Conservation (phyloP, 345 rosid genomes). For the Nephelium lappaceum region DNA sequence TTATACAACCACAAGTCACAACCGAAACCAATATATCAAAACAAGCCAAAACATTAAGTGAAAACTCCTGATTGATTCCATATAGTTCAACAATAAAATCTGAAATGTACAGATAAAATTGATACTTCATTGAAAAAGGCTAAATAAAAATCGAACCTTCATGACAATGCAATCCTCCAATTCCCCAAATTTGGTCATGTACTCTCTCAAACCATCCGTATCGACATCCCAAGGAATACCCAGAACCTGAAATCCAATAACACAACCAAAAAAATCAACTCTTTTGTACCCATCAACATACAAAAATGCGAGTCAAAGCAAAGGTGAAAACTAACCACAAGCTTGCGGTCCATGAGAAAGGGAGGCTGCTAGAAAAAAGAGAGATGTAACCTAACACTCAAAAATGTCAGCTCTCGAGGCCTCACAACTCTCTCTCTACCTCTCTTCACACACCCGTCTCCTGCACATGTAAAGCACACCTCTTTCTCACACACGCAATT, state of each 20-base stretch:
- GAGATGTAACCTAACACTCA: slow-evolving; percentile 54
- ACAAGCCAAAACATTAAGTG: background rate
- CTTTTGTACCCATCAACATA: background rate
- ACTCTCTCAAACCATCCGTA: slow-evolving; percentile 86
- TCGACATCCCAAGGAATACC: slow-evolving; percentile 98
- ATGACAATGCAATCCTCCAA: slow-evolving; percentile 97
- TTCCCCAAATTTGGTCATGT: slow-evolving; percentile 92
- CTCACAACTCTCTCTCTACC: slow-evolving; percentile 48
- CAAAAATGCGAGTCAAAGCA: background rate
- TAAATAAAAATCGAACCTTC: slow-evolving; percentile 61
- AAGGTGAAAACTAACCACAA: slow-evolving; percentile 58
- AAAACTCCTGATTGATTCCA: background rate
- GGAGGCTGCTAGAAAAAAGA: background rate
- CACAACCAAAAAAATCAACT: background rate
- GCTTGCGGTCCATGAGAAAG: slow-evolving; percentile 69
- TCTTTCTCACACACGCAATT: slow-evolving; percentile 75
- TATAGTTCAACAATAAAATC: background rate
- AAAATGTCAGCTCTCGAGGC: slow-evolving; percentile 26
- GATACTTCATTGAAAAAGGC: background rate
- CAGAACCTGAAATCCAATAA: slow-evolving; percentile 55
- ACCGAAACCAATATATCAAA: too few species aligned
- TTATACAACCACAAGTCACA: background rate
- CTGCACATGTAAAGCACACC: slow-evolving; percentile 83
- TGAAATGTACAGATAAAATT: background rate
- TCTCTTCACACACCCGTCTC: slow-evolving; percentile 57